Base-by-base conservation (phyloP, 202 grass and related monocot species). In the Schoenoplectus triqueter region DNA sequence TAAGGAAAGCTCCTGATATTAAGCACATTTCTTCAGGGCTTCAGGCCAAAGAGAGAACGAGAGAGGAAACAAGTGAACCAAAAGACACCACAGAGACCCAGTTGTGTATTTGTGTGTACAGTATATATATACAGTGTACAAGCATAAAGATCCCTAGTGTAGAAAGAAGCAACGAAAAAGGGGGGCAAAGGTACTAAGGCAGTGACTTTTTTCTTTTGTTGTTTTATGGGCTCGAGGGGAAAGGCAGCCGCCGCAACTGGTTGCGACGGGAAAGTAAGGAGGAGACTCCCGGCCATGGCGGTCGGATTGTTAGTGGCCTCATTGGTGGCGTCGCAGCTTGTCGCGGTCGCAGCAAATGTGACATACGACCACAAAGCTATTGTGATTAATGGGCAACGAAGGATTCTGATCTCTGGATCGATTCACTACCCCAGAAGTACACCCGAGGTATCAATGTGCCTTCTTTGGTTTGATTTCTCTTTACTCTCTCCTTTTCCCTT, bases 351-450 rank as follows among this genome's bases (percentile, higher is more conserved):
- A 15, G 92, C 92, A 2, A 70, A 84, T 64, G 92, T 98, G 47
- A 80, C 86, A 31, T 98, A 98, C 91, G 95, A 98, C 91, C 86
- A 83, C 78, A 95, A 95, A 89, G 95, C 95, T 7, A 84, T 98
- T 76, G 83, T 90, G 64, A 87, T 95, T 75, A 95, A 93, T 64
- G 95, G 95, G 49, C 92, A 89, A 69, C 89, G 95, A 73, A 89
- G 92, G 88, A 93, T 98, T 85, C 91, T 98, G 14, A 88, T 98
- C 55, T 98, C 95, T 69, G 95, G 95, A 50, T 98, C 95, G 81
- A 93, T 98, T 89, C 95, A 98, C 92, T 98, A 98, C 88, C 95
- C 95, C 19, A 86, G 93, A 85, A 96, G 96, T 87, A 88, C 88
- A 49, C 96, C 96, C 47, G 93, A 99, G 91, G 96, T 95, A 71